Evolutionary conservation across 257 asterid species (phyloP).

Genomic region (Echium plantagineum): DNA sequence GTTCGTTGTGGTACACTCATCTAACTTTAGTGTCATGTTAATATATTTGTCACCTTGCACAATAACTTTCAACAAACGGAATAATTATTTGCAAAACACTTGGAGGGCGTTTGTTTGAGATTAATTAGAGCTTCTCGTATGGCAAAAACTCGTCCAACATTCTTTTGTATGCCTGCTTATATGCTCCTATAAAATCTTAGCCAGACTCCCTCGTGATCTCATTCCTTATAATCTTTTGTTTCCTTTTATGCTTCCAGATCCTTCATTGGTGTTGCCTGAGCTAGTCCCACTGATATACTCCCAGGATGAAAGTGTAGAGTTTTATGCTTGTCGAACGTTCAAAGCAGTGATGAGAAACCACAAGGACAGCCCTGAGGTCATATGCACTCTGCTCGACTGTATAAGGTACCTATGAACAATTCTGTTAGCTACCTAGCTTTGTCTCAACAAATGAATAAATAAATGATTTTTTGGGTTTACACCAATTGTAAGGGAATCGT

Average conservation of each 20-base stretch:
- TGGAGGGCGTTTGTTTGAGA: neutral
- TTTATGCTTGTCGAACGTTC: constrained; percentile 36
- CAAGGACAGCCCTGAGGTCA: constrained; percentile 50
- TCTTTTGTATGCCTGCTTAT: neutral
- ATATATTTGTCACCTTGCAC: neutral
- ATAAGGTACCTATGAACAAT: constrained; percentile 41
- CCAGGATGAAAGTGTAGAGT: constrained; percentile 26
- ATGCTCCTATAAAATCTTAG: neutral
- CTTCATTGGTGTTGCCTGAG: constrained; percentile 46
- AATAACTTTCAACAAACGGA: neutral
- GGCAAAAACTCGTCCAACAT: neutral
- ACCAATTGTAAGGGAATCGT: neutral
- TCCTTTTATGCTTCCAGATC: constrained; percentile 44
- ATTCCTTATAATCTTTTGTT: neutral
- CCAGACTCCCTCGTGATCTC: neutral
- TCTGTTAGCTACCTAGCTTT: neutral
- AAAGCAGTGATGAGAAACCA: constrained; percentile 48
- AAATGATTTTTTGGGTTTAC: neutral
- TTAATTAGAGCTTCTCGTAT: neutral
- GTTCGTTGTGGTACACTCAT: neutral
- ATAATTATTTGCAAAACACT: too few relatives aligned
- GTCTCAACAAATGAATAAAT: neutral
- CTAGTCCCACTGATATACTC: constrained; percentile 56
- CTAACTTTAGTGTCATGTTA: neutral
- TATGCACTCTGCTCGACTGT: constrained; percentile 72